These are phyloP conservation scores for Myxozyma lipomycoides DNA, from an alignment of 805 yeast species.

Conservation along the genomic window DNA sequence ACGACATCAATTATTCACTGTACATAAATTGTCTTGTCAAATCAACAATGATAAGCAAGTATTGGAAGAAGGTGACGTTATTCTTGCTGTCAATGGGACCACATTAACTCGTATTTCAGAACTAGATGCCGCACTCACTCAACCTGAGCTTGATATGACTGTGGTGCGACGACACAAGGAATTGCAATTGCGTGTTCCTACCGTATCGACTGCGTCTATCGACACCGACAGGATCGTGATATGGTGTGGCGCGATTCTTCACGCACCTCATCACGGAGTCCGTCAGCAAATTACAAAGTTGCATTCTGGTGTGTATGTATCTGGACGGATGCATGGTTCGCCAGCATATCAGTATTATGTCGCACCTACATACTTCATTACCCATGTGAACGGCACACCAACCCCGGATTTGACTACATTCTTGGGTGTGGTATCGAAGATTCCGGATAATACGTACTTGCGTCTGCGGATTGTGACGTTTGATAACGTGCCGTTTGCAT, in stretches of 20 bases:
- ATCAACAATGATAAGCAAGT: conserved; percentile 17
- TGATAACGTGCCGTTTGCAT: conserved; percentile 83
- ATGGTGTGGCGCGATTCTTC: conserved; percentile 83
- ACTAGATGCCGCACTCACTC: conserved; percentile 46
- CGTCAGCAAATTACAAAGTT: conserved; percentile 72
- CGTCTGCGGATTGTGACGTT: conserved; percentile 76
- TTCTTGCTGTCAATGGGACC: conserved; percentile 63
- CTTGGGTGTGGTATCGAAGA: conserved; percentile 57
- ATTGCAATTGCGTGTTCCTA: conserved; percentile 57
- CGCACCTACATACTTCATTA: conserved; percentile 74
- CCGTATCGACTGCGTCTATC: conserved; percentile 55
- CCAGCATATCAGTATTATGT: conserved; percentile 83
- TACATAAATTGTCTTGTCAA: conserved; percentile 50
- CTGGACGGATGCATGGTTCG: conserved; percentile 70
- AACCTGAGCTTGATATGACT: conserved; percentile 46
- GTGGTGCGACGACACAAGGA: conserved; percentile 70
- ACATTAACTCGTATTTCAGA: conserved; percentile 66
- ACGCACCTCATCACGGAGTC: conserved; percentile 89
- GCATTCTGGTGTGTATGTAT: conserved; percentile 82
- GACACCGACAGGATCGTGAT: conserved; percentile 63
- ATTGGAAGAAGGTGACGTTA: conserved; percentile 62
- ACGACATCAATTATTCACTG: conserved; percentile 68
- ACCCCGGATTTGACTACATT: conserved; percentile 70
- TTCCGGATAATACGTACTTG: conserved; percentile 77
- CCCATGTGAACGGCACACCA: conserved; percentile 77